Evolutionary conservation across 2,329 filamentous ascomycete species (phyloP), one percentile per base, ranked within the genome.

Genomic region (Alternaria triticimaculans): DNA sequence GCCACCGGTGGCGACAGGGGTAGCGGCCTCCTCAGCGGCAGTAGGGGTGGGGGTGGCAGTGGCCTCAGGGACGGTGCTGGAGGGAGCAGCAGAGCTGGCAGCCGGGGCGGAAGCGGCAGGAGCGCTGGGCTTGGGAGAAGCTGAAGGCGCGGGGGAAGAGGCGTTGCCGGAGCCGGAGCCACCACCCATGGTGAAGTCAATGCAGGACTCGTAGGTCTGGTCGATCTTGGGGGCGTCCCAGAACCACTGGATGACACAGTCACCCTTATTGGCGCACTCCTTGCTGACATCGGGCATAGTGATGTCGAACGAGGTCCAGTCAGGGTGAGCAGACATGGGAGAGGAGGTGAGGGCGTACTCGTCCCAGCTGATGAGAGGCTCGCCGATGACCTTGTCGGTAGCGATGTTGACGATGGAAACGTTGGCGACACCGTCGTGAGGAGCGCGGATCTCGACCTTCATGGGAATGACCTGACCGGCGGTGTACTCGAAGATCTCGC

Each of bases 121-220:
- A 26, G 67, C 28, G 30, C 58, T 60, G 33, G 68, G 55, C 37
- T 67, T 58, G 45, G 45, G 20, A 12, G 45, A 51, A 37, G 66
- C 54, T 11, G 68, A 59, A 30, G 63, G 43, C 37, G 59, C 57
- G 28, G 60, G 55, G 11, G 73, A 21, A 43, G 70, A 57, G 54
- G 10, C 41, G 28, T 28, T 48, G 55, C 54, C 56, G 11, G 70
- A 71, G 50, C 69, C 69, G 18, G 74, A 74, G 56, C 76, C 74
- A 65, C 76, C 80, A 53, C 75, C 75, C 61, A 84, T 77, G 45
- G 77, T 82, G 73, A 90, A 89, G 72, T 90, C 88, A 55, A 89
- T 80, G 78, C 88, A 90, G 54, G 84, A 84, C 80, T 88, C 86
- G 73, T 90, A 90, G 11, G 87, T 89, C 82, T 90, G 88, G 62